These are phyloP conservation scores for Pisolithus marmoratus DNA, from an alignment of 768 basidiomycete genomes.

Conservation along the genomic window DNA sequence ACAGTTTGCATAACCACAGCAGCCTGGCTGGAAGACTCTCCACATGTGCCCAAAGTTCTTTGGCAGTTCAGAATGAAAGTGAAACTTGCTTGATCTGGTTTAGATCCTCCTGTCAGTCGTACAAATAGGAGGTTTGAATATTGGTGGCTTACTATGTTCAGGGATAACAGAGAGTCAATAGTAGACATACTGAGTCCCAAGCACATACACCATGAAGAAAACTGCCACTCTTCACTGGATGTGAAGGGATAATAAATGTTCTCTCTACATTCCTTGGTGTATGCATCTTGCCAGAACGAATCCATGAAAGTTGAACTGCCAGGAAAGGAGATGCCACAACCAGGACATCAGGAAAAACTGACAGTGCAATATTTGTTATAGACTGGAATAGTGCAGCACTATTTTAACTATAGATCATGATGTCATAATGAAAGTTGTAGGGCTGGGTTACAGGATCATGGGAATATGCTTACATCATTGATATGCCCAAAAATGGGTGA, in stretches of 20 bases:
- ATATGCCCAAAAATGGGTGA: too few relatives aligned
- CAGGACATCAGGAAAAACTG: too few relatives aligned
- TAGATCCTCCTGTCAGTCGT: not conserved
- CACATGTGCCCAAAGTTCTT: slow-evolving; percentile 18
- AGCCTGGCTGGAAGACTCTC: slow-evolving; percentile 24
- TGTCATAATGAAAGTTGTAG: too few relatives aligned
- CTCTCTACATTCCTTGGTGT: not conserved
- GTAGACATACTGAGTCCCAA: slow-evolving; percentile 4
- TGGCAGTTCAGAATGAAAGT: slow-evolving; percentile 23
- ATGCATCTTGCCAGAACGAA: not conserved
- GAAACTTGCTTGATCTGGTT: not conserved
- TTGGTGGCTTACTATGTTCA: not conserved
- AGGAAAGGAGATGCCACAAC: not conserved
- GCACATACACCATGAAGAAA: slow-evolving; percentile 1
- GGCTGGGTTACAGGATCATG: too few relatives aligned
- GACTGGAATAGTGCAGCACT: too few relatives aligned
- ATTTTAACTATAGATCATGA: too few relatives aligned
- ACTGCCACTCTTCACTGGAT: slow-evolving; percentile 1
- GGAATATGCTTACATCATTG: too few relatives aligned
- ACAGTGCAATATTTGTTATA: too few relatives aligned
- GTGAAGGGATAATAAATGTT: slow-evolving; percentile 1
- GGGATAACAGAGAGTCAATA: not conserved
- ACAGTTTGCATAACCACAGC: slow-evolving; percentile 9
- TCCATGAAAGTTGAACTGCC: slow-evolving; percentile 1
- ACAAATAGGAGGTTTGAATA: not conserved